Evolutionary conservation across 805 yeast genomes (phyloP), one percentile per base, ranked within the genome.

Genomic region (Cyberlindnera amylophila): DNA sequence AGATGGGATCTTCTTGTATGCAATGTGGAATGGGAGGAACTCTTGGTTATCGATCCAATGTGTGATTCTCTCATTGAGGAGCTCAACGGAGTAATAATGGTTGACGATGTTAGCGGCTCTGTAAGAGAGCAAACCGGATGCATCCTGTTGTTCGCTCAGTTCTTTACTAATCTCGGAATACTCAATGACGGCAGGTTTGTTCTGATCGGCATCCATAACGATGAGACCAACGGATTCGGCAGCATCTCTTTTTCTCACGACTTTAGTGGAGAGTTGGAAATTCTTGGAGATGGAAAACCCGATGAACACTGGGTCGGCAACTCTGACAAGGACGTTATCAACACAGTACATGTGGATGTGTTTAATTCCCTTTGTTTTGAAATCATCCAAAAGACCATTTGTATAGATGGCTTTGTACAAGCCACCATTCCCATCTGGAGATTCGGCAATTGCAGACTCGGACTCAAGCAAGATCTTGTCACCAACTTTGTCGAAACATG

Each of bases 361-460:
- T 63, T 86, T 79, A 50, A 91, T 78, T 6, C 88, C 89, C 43
- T 79, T 80, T 7, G 53, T 46, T 23, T 66, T 57, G 60, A 93
- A 77, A 61, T 91, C 96, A 6, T 75, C 74, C 26, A 93, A 57
- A 15, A 90, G 68, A 2, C 77, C 75, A 51, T 82, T 76, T 33
- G 74, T 74, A 53, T 68, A 65, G 31, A 93, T 71, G 1, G 96
- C 98, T 57, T 79, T 82, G 68, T 93, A 93, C 38, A 93, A 70
- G 2, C 99, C 99, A 45, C 99, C 99, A 62, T 93, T 93, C 1
- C 99, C 99, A 64, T 93, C 98, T 2, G 99, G 99, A 6, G 96
- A 86, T 55, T 85, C 84, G 21, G 89, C 82, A 30, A 87, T 72
- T 19, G 71, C 64, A 32, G 66, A 58, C 33, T 73, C 68, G 7